Evolutionary conservation across 2,329 filamentous ascomycete genomes (phyloP).

Genomic region (Botrytis byssoidea): DNA sequence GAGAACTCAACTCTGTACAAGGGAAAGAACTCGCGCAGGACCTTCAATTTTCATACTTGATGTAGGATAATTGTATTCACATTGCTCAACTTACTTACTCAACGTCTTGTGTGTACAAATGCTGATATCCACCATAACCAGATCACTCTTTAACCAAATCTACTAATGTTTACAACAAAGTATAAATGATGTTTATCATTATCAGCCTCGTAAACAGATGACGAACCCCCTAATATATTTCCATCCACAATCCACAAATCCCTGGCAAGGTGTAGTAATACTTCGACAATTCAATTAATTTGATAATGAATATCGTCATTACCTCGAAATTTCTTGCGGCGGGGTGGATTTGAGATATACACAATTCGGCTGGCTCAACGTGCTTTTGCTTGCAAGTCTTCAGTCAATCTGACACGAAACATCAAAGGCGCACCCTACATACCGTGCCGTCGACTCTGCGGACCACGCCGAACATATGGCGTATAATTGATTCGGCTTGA

Average conservation of each 20-base stretch:
- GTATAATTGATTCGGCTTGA: neutral
- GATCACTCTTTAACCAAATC: neutral
- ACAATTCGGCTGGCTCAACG: neutral
- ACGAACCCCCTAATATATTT: neutral
- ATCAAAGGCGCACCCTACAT: neutral
- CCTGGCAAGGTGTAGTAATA: neutral
- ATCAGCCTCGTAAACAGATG: constrained; percentile 6
- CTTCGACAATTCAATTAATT: neutral
- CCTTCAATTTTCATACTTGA: neutral
- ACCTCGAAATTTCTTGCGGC: neutral
- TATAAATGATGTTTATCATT: neutral
- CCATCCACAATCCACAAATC: neutral
- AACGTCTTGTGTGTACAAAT: neutral
- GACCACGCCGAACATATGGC: neutral
- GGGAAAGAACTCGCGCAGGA: neutral
- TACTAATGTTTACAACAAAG: neutral
- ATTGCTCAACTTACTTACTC: neutral
- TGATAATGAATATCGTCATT: constrained; percentile 1
- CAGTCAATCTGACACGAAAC: neutral
- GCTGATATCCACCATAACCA: neutral
- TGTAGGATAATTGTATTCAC: neutral
- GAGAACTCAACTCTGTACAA: neutral
- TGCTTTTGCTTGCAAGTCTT: neutral
- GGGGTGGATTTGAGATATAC: neutral
- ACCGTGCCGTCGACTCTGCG: neutral